Percentiles rank a stretch among this genome's conserved stretches.
Evolutionary conservation across 2,329 filamentous ascomycete genomes (phyloP).

Genomic region (Harringtonia aguacate): DNA sequence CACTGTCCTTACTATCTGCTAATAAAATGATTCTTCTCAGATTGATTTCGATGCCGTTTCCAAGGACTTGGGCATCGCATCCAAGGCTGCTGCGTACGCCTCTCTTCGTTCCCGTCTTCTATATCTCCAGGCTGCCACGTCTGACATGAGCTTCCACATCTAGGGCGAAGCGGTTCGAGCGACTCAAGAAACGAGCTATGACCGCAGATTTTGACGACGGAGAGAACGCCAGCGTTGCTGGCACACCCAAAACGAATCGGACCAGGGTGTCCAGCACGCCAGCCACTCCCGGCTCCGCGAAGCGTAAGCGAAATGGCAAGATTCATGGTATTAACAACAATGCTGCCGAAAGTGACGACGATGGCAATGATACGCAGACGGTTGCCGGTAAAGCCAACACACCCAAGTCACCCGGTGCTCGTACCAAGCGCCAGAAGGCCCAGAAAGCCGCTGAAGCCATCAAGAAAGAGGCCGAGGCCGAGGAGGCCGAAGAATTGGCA

Average conservation of each 20-base stretch:
- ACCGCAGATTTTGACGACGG: neutral
- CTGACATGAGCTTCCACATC: too few relatives aligned
- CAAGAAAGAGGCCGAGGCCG: conserved; percentile 1
- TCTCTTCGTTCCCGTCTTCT: neutral
- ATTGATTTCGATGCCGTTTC: conserved; percentile 57
- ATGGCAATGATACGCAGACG: neutral
- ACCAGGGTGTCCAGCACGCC: neutral
- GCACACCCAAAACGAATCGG: neutral
- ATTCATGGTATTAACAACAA: neutral
- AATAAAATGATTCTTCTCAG: conserved; percentile 23
- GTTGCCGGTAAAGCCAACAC: neutral
- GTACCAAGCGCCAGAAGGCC: conserved; percentile 3
- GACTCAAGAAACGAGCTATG: conserved; percentile 28
- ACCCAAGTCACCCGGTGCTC: neutral
- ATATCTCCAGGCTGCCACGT: too few relatives aligned
- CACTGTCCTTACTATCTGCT: too few relatives aligned
- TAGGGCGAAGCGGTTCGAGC: conserved; percentile 59
- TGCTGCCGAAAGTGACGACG: neutral
- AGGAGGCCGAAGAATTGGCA: neutral
- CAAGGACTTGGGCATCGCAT: conserved; percentile 49
- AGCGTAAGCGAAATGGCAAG: conserved; percentile 13
- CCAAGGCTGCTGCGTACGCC: conserved; percentile 59
- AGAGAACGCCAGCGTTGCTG: neutral
- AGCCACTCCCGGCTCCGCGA: conserved; percentile 14
- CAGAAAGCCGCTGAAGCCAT: conserved; percentile 1